phyloP scores from a whole-genome alignment of 495 filamentous ascomycete species.

The Talaromyces nanjingensis region DNA sequence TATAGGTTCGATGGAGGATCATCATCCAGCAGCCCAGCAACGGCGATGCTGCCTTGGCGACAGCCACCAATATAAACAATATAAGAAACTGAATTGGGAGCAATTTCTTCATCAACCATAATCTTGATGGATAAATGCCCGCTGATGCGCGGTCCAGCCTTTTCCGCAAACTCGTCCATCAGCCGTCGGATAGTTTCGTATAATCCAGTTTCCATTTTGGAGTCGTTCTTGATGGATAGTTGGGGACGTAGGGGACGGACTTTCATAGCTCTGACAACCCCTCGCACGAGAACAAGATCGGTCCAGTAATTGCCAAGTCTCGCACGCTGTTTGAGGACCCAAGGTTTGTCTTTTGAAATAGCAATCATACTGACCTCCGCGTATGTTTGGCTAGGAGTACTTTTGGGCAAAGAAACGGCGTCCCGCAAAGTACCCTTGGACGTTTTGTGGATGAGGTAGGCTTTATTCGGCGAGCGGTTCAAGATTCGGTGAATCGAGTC shows the following conservation, averaged over 20 bases:
- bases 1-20: constrained; percentile 16
- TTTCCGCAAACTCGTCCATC: constrained; percentile 47
- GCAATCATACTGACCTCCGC: constrained; percentile 44
- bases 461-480: constrained; percentile 36
- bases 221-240: constrained; percentile 47
- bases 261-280: constrained; percentile 55
- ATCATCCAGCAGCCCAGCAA: constrained; percentile 21
- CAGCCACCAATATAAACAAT: constrained; percentile 33
- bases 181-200: constrained; percentile 54
- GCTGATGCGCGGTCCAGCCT: constrained; percentile 44
- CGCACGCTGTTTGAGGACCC: constrained; percentile 63
- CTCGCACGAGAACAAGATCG: constrained; percentile 55
- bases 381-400: constrained; percentile 46
- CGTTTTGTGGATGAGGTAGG: constrained; percentile 57
- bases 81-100: constrained; percentile 30
- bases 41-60: constrained; percentile 24
- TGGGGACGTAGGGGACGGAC: constrained; percentile 41
- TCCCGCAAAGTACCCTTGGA: constrained; percentile 29
- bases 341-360: constrained; percentile 50
- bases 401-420: constrained; percentile 50
- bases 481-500: constrained; percentile 53
- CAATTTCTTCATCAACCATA: constrained; percentile 46
- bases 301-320: constrained; percentile 60
- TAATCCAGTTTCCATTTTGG: constrained; percentile 44
- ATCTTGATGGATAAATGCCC: constrained; percentile 67